Base-by-base conservation (phyloP, 2,329 filamentous ascomycete genomes). In the Trichothecium roseum region DNA sequence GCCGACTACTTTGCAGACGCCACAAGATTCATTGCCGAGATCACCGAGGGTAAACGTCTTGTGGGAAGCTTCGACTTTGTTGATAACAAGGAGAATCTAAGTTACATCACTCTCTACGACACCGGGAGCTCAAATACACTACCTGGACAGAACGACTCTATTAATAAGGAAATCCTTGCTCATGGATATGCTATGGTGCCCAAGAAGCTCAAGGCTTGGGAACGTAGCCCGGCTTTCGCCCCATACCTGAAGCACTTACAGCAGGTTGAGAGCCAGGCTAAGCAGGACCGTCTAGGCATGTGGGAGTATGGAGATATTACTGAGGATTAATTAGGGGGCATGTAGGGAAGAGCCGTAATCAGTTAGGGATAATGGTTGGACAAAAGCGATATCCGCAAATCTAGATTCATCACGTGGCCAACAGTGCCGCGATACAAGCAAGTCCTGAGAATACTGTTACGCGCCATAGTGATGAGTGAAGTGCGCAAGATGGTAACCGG, bases 241-340 rank as follows among this genome's bases (percentile, higher is more conserved):
- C 72, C 83, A 24, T 76, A 87, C 30, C 62, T 94, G 42, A 74
- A 77, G 57, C 74, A 74, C 47, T 64, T 95, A 42, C 79, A 74
- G 52, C 72, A 81, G 57, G 74, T 81, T 35, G 81, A 94, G 66
- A 68, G 72, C 26, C 69, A 81, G 57, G 89, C 89, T 4, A 94
- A 93, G 73, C 67, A 74, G 37, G 78, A 79, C 38, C 76, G 87
- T 42, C 69, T 78, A 45, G 91, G 91, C 30, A 91, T 94, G 74
- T 98, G 89, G 88, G 91, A 98, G 72, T 98, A 96, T 60, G 91
- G 91, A 47, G 91, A 96, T 57, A 71, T 94, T 53, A 94, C 86
- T 12, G 88, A 94, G 65, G 86, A 94, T 53, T 87, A 77, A 57
- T 24, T 10, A 24, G 20, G 6, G 10, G 6, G 20, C 20, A 24